Base-by-base conservation (phyloP, 2,329 filamentous ascomycete genomes). In the Coniochaeta prunicola region DNA sequence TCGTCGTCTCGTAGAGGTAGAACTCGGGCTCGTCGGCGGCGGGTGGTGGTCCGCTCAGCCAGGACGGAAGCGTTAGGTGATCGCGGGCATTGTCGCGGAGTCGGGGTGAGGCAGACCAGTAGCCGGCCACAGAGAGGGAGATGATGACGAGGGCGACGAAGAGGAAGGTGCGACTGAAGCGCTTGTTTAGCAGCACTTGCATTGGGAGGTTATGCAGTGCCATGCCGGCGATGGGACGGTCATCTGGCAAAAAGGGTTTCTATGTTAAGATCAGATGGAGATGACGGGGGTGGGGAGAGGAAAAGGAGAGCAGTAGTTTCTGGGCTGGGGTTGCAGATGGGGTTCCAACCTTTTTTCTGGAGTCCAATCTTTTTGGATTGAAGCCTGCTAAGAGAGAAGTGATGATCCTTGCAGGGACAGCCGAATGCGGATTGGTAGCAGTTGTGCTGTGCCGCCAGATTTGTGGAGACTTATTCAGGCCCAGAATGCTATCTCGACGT, bases 1-100 rank as follows among this genome's bases (percentile, higher is more conserved):
- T 69, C 8, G 62, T 61, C 10, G 67, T 69, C 36, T 67, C 61
- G 61, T 64, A 65, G 5, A 60, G 59, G 59, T 64, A 67, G 28
- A 60, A 62, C 2, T 38, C 33, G 31, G 53, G 53, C 15, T 40
- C 36, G 36, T 12, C 10, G 50, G 5, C 28, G 13, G 15, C 7
- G n/a, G 2, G 28, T 26, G 42, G 8, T 4, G 28, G 5, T 13
- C 26, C 26, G 17, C 17, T 36, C 6, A 54, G 30, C 53, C 54
- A 56, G 24, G 54, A 19, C 9, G 36, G 33, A 2, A 56, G 24
- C 12, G 17, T 9, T 4, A 38, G 54, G 36, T 33, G 26, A 34
- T n/a, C 36, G 33, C 54, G 45, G 24, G 45, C 54, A 42, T 56
- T 56, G 54, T 42, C 54, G 54, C 34, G 34, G 2, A 56, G 19